Evolutionary conservation across 495 filamentous ascomycete species (phyloP).

Genomic region (Venustampulla echinocandica): DNA sequence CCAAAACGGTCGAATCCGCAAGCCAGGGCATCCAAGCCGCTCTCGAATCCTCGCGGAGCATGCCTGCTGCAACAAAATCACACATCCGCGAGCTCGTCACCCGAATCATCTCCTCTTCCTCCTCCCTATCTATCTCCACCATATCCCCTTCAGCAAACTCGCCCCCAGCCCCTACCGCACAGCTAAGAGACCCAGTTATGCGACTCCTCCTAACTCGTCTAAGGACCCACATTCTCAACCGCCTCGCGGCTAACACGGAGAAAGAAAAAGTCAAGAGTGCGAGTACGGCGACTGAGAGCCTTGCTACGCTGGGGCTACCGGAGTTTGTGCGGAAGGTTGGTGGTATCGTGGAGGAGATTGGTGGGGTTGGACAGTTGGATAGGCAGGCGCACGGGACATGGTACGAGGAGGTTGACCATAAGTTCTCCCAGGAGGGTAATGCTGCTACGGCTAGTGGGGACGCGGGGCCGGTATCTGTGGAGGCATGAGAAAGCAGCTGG

Average conservation of each 20-base stretch:
- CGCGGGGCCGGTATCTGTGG: no score
- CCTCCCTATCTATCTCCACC: conserved; percentile 24
- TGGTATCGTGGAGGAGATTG: conserved; percentile 69
- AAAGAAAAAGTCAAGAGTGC: conserved; percentile 75
- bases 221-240: conserved; percentile 62
- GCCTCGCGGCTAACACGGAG: conserved; percentile 66
- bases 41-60: conserved; percentile 68
- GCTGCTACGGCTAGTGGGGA: no score
- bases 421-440: no score
- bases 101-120: conserved; percentile 40
- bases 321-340: conserved; percentile 87
- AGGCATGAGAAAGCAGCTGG: no score
- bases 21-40: conserved; percentile 64
- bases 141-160: conserved; percentile 28
- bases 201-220: conserved; percentile 70
- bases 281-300: conserved; percentile 70
- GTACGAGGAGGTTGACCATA: conserved; percentile 65
- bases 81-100: conserved; percentile 46
- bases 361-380: conserved; percentile 68
- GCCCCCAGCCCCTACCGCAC: conserved; percentile 18
- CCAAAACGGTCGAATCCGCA: conserved; percentile 34
- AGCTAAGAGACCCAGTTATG: conserved; percentile 72
- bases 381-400: conserved; percentile 66
- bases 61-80: conserved; percentile 57
- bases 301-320: conserved; percentile 70